Base-by-base conservation (phyloP, 768 basidiomycete species). In the Gloeophyllum trabeum region DNA sequence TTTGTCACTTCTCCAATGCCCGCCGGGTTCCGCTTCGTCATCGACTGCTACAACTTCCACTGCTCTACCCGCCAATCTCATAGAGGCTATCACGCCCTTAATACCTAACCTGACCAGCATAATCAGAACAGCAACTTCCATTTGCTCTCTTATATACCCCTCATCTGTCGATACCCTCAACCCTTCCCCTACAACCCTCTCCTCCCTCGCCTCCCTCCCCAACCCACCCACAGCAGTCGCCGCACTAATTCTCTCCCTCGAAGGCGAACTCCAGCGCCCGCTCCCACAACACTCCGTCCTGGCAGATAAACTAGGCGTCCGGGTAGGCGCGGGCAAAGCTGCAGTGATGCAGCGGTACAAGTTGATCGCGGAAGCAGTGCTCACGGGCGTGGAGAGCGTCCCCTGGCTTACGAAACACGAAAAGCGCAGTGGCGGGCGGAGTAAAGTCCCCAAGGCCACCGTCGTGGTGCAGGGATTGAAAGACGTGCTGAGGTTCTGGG, bases 301-400 rank as follows among this genome's bases (percentile, higher is more conserved):
- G 43, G 71, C 76, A n/a, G 66, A 67, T 40, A 64, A 57, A 23
- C 67, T 88, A 32, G 81, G 71, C 7, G 47, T 56, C 20, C 69
- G 71, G 32, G 65, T 72, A 47, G 67, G 71, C 25, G 62, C 69
- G 26, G 64, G 68, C 13, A 71, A 75, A 42, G 61, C 65, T 23
- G 66, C 73, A 36, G 71, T 86, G 21, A 76, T 84, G 73, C 62
- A 70, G 22, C 76, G 83, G 3, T 89, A 89, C 60, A 81, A 76
- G 55, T 48, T 64, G 26, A 56, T 85, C 22, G 77, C 78, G 51
- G 76, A 81, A 50, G 59, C 71, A 43, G 59, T 87, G 24, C 70
- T 70, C 25, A 61, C 67, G 43, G 76, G 75, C 68, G 71, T 77
- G 21, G 63, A 69, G 39, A 69, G 73, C n/a, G 66, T 89, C 3